Evolutionary conservation across 257 asterid genomes (phyloP).

Genomic region (Craterostigma plantagineum): DNA sequence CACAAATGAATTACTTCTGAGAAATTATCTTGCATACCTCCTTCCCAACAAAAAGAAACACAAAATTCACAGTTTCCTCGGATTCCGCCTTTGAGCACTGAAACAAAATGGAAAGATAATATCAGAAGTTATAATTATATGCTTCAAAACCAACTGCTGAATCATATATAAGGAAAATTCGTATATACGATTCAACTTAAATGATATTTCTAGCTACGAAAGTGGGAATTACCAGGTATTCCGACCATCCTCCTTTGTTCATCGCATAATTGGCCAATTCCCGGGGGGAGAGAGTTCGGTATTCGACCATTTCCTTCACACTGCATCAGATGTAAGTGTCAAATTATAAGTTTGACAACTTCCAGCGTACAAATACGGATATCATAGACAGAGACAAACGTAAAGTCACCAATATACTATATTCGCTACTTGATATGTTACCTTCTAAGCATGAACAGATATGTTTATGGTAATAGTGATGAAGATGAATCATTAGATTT

Average conservation of each 20-base stretch:
- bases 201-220: conserved; percentile 5
- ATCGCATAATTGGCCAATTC: conserved; percentile 69
- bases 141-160: conserved; percentile 2
- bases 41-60: conserved; percentile 63
- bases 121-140: not conserved
- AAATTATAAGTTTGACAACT: conserved; percentile 1
- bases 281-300: conserved; percentile 51
- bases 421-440: too few relatives aligned
- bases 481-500: not conserved
- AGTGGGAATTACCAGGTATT: conserved; percentile 54
- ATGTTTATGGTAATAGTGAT: conserved; percentile 3
- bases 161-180: not conserved
- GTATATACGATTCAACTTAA: too few relatives aligned
- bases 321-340: conserved; percentile 14
- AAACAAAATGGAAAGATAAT: conserved; percentile 13
- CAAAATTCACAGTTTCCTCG: conserved; percentile 42
- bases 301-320: conserved; percentile 42
- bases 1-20: conserved; percentile 1
- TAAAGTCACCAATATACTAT: not conserved
- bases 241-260: conserved; percentile 80
- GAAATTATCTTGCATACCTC: conserved; percentile 29
- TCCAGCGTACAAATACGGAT: conserved; percentile 4
- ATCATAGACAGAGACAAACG: not conserved
- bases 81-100: conserved; percentile 59
- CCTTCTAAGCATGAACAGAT: not conserved